A percentile compares a stretch with the other conserved stretches of the same genome.
These are phyloP conservation scores for Clitoria ternatea DNA, from an alignment of 306 rosid species.

Conservation along the genomic window DNA sequence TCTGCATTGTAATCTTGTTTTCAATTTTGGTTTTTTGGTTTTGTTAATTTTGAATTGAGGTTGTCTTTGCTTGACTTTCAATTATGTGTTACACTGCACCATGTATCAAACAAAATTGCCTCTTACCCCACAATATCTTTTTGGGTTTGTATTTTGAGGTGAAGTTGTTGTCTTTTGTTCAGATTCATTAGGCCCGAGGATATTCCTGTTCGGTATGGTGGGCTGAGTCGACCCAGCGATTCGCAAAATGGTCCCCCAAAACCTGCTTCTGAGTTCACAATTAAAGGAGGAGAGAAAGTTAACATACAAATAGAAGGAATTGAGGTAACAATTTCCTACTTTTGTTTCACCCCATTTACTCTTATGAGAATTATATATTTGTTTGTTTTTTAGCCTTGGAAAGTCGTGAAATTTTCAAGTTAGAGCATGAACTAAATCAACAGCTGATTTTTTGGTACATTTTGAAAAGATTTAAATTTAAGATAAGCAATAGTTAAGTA, in stretches of 20 bases:
- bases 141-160: neutral
- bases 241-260: conserved; percentile 77
- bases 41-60: neutral
- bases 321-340: conserved; percentile 47
- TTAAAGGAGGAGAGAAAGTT: conserved; percentile 92
- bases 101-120: neutral
- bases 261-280: conserved; percentile 89
- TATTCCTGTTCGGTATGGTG: conserved; percentile 81
- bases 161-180: conserved; percentile 6
- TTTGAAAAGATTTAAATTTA: neutral
- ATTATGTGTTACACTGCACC: neutral
- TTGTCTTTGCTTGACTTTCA: neutral
- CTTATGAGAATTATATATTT: neutral
- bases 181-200: conserved; percentile 87
- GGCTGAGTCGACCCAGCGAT: conserved; percentile 65
- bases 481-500: no score
- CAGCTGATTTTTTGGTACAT: neutral
- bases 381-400: neutral
- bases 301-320: conserved; percentile 94
- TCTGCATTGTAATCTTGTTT: neutral
- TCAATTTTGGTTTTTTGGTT: neutral
- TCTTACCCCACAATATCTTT: neutral
- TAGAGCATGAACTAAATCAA: neutral
- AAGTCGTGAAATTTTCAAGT: neutral
- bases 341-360: neutral